Evolutionary conservation across 1,284 basidiomycete genomes (phyloP).

Genomic region (Boletus smithii): DNA sequence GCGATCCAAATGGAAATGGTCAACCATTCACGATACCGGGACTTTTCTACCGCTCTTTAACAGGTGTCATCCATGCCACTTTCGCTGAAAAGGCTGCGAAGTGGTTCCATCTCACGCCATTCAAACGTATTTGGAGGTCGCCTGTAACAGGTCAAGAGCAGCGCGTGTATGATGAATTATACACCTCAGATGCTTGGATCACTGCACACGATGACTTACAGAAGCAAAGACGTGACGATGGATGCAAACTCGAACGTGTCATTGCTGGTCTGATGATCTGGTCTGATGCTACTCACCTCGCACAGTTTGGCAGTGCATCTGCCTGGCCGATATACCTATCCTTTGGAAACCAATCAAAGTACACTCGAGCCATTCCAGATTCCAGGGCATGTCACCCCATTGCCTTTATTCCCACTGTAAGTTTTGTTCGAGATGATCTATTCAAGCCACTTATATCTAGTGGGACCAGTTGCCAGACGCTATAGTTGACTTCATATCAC

Average conservation of each 20-base stretch:
- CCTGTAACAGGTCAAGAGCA: slow-evolving; percentile 3
- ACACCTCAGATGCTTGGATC: slow-evolving; percentile 16
- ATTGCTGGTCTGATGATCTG: slow-evolving; percentile 34
- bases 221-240: slow-evolving; percentile 12
- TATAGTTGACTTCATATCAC: slow-evolving; percentile 26
- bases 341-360: slow-evolving; percentile 39
- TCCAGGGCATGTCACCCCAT: slow-evolving; percentile 34
- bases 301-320: slow-evolving; percentile 33
- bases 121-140: slow-evolving; percentile 12
- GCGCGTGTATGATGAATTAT: slow-evolving; percentile 12
- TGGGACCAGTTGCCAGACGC: slow-evolving; percentile 30
- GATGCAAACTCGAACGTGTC: slow-evolving; percentile 20
- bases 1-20: slow-evolving; percentile 1
- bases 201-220: slow-evolving; percentile 22
- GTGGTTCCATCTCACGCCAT: slow-evolving; percentile 12
- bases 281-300: slow-evolving; percentile 39
- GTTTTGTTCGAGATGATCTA: not conserved
- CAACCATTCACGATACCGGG: not conserved
- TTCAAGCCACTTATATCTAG: slow-evolving; percentile 13
- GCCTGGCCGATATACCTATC: slow-evolving; percentile 40
- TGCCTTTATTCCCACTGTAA: slow-evolving; percentile 34
- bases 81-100: slow-evolving; percentile 4
- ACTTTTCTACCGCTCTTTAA: slow-evolving; percentile 1
- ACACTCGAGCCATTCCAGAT: slow-evolving; percentile 23
- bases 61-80: not conserved